A percentile compares a stretch with the other conserved stretches of the same genome.
phyloP scores from a whole-genome alignment of 1,139 yeast species.

The Blastobotrys petasosporus region DNA sequence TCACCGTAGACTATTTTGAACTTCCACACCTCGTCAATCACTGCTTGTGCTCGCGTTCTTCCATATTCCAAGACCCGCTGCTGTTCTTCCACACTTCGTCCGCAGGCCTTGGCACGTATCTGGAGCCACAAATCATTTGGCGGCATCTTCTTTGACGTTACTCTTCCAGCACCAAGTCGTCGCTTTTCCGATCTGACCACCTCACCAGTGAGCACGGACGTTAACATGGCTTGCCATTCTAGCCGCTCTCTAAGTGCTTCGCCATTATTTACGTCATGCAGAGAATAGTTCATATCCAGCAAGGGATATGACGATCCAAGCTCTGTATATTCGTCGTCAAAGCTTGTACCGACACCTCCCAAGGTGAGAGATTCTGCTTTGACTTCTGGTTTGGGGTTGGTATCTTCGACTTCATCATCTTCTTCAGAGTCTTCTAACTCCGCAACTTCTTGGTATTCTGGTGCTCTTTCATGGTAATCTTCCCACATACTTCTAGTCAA shows the following conservation, averaged over 20 bases:
- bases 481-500: slow-evolving; percentile 59
- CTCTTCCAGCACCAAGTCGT: slow-evolving; percentile 52
- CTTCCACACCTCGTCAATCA: slow-evolving; percentile 63
- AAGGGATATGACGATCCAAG: slow-evolving; percentile 26
- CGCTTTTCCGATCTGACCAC: slow-evolving; percentile 89
- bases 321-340: slow-evolving; percentile 33
- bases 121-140: slow-evolving; percentile 79
- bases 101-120: slow-evolving; percentile 71
- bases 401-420: slow-evolving; percentile 17
- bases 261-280: slow-evolving; percentile 17
- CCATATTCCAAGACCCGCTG: slow-evolving; percentile 62
- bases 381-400: slow-evolving; percentile 13
- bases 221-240: slow-evolving; percentile 95
- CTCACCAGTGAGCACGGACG: slow-evolving; percentile 88
- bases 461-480: slow-evolving; percentile 41
- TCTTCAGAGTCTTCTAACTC: slow-evolving; percentile 17
- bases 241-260: slow-evolving; percentile 69
- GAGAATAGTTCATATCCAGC: slow-evolving; percentile 20
- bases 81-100: slow-evolving; percentile 79
- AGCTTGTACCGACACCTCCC: slow-evolving; percentile 33
- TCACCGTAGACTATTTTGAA: slow-evolving; percentile 43
- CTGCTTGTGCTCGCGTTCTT: slow-evolving; percentile 65
- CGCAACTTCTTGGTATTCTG: slow-evolving; percentile 15
- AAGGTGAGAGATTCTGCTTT: slow-evolving; percentile 23
- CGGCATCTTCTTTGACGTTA: slow-evolving; percentile 27